Conservation (phyloP, 2,329 filamentous ascomycete genomes). For the Shiraia bambusicola region DNA sequence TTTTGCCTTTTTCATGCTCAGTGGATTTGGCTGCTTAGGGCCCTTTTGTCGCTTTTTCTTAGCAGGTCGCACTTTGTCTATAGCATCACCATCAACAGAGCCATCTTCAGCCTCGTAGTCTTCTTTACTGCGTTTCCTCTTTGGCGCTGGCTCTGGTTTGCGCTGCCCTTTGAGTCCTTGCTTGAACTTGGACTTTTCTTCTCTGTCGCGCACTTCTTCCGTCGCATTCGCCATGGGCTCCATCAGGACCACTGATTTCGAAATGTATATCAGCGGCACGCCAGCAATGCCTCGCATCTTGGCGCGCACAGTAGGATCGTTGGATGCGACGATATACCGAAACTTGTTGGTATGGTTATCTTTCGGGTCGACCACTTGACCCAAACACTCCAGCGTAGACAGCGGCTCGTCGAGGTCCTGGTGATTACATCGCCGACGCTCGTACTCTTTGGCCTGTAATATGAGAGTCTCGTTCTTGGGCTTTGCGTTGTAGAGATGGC, state of each 20-base stretch:
- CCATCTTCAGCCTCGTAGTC: slow-evolving; percentile 52
- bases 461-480: slow-evolving; percentile 62
- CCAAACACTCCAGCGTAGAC: slow-evolving; percentile 68
- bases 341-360: slow-evolving; percentile 71
- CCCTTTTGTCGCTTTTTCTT: slow-evolving; percentile 60
- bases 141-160: slow-evolving; percentile 29
- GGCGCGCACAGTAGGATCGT: slow-evolving; percentile 65
- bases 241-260: slow-evolving; percentile 75
- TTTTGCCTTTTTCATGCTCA: slow-evolving; percentile 70
- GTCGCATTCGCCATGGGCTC: slow-evolving; percentile 74
- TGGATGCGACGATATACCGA: slow-evolving; percentile 75
- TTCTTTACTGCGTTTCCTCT: slow-evolving; percentile 50
- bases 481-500: slow-evolving; percentile 70
- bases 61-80: slow-evolving; percentile 23
- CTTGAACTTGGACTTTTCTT: slow-evolving; percentile 74
- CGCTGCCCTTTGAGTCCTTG: slow-evolving; percentile 61
- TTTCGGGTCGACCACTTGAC: slow-evolving; percentile 77
- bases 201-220: slow-evolving; percentile 62
- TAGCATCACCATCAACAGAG: slow-evolving; percentile 23
- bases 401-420: slow-evolving; percentile 73
- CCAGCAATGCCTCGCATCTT: slow-evolving; percentile 67
- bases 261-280: slow-evolving; percentile 76
- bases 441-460: slow-evolving; percentile 70
- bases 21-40: slow-evolving; percentile 69
- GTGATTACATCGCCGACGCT: slow-evolving; percentile 77